Conservation (phyloP, 148 eudicot species). For the Arctostaphylos glauca region DNA sequence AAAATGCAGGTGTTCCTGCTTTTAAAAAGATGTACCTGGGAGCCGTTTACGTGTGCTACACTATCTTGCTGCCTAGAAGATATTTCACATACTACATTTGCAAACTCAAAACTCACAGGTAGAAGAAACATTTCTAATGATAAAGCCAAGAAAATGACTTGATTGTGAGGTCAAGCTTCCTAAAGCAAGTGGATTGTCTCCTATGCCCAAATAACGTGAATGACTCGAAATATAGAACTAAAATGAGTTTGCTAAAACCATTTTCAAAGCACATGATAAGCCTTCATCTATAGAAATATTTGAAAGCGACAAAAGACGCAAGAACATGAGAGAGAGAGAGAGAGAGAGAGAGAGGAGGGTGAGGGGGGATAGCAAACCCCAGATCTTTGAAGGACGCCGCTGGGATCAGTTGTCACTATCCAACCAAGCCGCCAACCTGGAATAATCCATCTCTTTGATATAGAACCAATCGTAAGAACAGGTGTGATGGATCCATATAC, state of each 20-base stretch:
- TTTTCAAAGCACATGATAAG: not conserved
- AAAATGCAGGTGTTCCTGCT: not conserved
- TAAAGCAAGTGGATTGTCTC: conserved; percentile 3
- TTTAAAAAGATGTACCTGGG: not conserved
- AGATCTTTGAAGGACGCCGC: conserved; percentile 45
- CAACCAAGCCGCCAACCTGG: conserved; percentile 94
- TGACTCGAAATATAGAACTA: not conserved
- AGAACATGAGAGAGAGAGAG: not conserved
- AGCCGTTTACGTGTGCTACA: not conserved
- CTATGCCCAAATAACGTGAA: not conserved
- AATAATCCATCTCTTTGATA: conserved; percentile 83
- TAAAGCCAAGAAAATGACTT: not conserved
- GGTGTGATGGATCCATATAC: conserved; percentile 56
- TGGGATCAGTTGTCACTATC: conserved; percentile 59
- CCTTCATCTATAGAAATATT: not conserved
- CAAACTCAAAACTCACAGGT: not conserved
- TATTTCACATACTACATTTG: not conserved
- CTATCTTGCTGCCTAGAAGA: not conserved
- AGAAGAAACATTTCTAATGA: not conserved
- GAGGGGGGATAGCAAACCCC: conserved; percentile 42
- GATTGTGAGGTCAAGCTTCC: not conserved
- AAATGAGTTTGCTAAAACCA: not conserved
- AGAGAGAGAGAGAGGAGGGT: not conserved
- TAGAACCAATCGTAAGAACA: conserved; percentile 64
- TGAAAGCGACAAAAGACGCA: not conserved